Evolutionary conservation across 768 basidiomycete genomes (phyloP), one percentile per base, ranked within the genome.

Genomic region (Suillus ampliporus): DNA sequence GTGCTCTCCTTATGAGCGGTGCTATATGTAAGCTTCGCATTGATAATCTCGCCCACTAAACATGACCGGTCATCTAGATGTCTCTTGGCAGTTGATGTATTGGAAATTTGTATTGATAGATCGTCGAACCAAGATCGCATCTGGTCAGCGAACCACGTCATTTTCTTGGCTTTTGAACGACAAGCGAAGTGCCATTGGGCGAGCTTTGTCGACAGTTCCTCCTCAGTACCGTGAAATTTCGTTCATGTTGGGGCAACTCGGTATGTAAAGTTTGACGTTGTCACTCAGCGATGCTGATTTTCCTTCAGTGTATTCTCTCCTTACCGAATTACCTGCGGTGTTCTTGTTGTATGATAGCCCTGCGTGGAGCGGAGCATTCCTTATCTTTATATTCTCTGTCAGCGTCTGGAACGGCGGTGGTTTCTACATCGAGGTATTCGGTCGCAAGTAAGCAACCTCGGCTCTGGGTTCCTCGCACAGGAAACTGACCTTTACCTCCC

Each of bases 381-480:
- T 98, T 26, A 77, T 96, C 43, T 66, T 85, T 66, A 90, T 98
- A 48, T 93, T 98, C 70, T 80, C 85, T 17, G 92, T 95, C 50
- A 91, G 91, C 63, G 94, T 91, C 0, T 99, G 95, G 95, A 99
- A 98, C 72, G 96, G 96, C 11, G 95, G 92, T 26, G 93, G 92
- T 2, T 97, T 89, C 81, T 97, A 97, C 74, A 95, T 97, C 59
- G 95, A 97, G 74, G 95, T 97, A 21, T 97, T 97, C 72, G 95
- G 95, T 34, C 87, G 95, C 78, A 97, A 97, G 95, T 96, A 65
- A 68, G 93, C 85, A 28, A 31, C 53, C 37, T 62, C 53, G 53
- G 51, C 14, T 19, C 7, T 13, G 17, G 37, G 23, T 40, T 17
- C 1, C 5, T 11, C 17, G 10, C 23, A 56, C 17, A 56, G 1